Conservation (phyloP, 2,329 filamentous ascomycete species). For the Colletotrichum australisinense region DNA sequence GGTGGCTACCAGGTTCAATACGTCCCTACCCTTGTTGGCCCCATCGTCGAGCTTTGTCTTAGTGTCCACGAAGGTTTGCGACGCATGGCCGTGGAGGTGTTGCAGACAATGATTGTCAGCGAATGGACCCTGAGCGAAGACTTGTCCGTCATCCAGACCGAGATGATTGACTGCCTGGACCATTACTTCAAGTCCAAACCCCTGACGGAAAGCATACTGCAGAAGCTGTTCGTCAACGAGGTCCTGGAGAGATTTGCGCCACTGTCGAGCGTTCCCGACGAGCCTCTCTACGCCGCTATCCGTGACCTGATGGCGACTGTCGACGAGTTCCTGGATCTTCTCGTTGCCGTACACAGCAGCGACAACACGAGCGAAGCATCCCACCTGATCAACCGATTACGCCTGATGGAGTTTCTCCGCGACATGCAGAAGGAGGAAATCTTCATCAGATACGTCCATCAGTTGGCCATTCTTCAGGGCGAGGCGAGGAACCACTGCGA, state of each 20-base stretch:
- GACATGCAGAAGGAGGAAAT: conserved; percentile 98
- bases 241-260: conserved; percentile 83
- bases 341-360: conserved; percentile 88
- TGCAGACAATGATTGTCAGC: conserved; percentile 98
- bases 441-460: conserved; percentile 95
- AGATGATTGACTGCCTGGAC: conserved; percentile 96
- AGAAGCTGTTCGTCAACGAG: conserved; percentile 93
- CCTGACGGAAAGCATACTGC: conserved; percentile 87
- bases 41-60: conserved; percentile 92
- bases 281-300: conserved; percentile 80
- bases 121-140: conserved; percentile 98
- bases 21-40: conserved; percentile 89
- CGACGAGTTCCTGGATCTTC: conserved; percentile 89
- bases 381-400: conserved; percentile 86
- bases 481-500: conserved; percentile 84
- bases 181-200: conserved; percentile 89
- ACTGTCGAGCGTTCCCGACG: conserved; percentile 73
- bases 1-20: conserved; percentile 99
- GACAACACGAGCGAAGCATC: conserved; percentile 80
- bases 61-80: conserved; percentile 94
- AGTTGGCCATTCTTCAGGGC: conserved; percentile 83
- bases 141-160: conserved; percentile 89
- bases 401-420: conserved; percentile 94
- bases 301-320: conserved; percentile 85
- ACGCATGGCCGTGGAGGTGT: conserved; percentile 88